Conservation (phyloP, 2,329 filamentous ascomycete genomes). For the Colletotrichum spaethianum region DNA sequence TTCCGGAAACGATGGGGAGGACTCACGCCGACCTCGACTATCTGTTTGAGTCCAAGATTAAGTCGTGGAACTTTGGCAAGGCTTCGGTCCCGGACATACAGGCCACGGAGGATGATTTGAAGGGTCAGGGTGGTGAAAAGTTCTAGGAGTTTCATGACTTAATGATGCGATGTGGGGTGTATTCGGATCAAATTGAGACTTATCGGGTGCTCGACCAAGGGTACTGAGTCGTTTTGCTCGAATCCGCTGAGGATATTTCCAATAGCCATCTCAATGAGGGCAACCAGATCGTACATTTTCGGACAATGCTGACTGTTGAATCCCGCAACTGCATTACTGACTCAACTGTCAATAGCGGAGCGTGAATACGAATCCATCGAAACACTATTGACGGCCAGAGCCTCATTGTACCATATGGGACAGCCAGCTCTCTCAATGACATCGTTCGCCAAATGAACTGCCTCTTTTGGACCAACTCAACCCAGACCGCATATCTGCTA, state of each 20-base stretch:
- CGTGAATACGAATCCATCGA: neutral
- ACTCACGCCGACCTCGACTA: constrained; percentile 20
- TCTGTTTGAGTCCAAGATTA: constrained; percentile 6
- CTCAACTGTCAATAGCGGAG: neutral
- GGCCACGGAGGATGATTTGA: neutral
- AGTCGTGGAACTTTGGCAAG: neutral
- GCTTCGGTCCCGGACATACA: neutral
- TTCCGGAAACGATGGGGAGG: constrained; percentile 21
- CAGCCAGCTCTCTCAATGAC: neutral
- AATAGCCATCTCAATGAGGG: no score
- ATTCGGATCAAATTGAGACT: no score
- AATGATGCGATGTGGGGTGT: neutral
- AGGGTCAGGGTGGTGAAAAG: neutral
- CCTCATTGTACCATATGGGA: neutral
- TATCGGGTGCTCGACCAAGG: no score
- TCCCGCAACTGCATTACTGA: neutral
- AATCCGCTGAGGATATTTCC: no score
- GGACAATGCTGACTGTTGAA: neutral
- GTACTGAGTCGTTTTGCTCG: no score
- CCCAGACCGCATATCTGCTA: neutral
- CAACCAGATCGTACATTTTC: no score
- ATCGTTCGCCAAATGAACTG: neutral
- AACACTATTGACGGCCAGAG: neutral
- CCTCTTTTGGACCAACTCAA: neutral
- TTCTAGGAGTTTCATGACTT: neutral